phyloP scores from a whole-genome alignment of 495 filamentous ascomycete species.

The Pseudoneurospora amorphoporcata region DNA sequence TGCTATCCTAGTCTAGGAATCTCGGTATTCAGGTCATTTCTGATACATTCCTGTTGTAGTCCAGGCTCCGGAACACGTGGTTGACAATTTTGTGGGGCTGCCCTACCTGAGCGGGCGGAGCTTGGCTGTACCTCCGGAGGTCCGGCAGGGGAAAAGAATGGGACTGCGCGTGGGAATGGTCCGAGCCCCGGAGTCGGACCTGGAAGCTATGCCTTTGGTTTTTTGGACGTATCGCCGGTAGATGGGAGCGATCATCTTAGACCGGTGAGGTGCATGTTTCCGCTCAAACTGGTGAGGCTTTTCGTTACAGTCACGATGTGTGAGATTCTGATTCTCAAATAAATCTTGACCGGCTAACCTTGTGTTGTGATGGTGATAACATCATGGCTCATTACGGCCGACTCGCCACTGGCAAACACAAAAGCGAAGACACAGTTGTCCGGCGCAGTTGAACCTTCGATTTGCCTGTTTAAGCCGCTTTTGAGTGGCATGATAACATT shows the following conservation, averaged over 20 bases:
- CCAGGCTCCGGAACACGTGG: neutral
- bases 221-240: neutral
- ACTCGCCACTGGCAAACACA: neutral
- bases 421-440: neutral
- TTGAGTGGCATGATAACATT: neutral
- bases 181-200: neutral
- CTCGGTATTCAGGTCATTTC: neutral
- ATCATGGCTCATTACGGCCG: neutral
- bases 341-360: too few species aligned
- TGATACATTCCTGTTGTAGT: neutral
- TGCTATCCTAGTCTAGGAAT: neutral
- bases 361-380: too few species aligned
- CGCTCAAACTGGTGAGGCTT: too few species aligned
- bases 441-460: neutral
- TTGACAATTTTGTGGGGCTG: accelerated
- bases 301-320: too few species aligned
- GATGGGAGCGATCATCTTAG: neutral
- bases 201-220: neutral
- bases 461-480: neutral
- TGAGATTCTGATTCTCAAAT: too few species aligned
- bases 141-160: neutral
- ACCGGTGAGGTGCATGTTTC: too few species aligned
- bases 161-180: neutral
- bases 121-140: neutral
- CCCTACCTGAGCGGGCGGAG: neutral